Base-by-base conservation (phyloP, 768 basidiomycete species). In the Jaapia argillacea region DNA sequence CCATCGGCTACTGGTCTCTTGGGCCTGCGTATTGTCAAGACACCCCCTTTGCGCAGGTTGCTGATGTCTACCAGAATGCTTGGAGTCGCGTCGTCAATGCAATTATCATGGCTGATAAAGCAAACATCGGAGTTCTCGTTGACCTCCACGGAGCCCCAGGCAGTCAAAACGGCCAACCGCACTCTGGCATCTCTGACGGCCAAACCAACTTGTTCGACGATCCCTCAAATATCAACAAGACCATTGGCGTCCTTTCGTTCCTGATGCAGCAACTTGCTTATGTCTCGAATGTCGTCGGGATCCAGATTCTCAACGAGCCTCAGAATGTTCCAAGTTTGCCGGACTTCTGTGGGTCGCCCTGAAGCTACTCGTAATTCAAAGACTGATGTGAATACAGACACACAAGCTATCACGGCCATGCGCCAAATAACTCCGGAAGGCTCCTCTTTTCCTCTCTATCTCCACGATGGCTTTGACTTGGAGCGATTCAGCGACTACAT, bases 381-480 rank as follows among this genome's bases (percentile, higher is more conserved):
- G 31, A 40, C 21, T 16, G 27, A 28, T 1, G 31, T 10, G 10
- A 22, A 43, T 13, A 58, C 52, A 78, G 79, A 84, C 57, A 58
- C 58, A n/a, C 53, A 59, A 2, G 77, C 76, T 3, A 73, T 82
- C 36, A 55, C 58, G 5, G 58, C 63, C 1, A 68, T 83, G 53
- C 64, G 78, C 40, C 42, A 54, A 4, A 54, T 64, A 2, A 63
- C 66, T 2, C 54, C 69, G n/a, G 55, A 56, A 22, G 61, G 57
- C 3, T 41, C 54, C 1, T 50, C 45, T 22, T 69, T 86, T 37
- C 80, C 85, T 2, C 50, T 85, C 1, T 84, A 85, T 54, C 52
- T 87, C 21, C 77, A 79, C 43, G 81, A 87, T 43, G 81, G 67
- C 1, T 89, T 86, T 61, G 64, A 84, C 49, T 60, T 77, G 13